Conservation (phyloP, 1,139 yeast genomes). For the Diutina neorugosa region DNA sequence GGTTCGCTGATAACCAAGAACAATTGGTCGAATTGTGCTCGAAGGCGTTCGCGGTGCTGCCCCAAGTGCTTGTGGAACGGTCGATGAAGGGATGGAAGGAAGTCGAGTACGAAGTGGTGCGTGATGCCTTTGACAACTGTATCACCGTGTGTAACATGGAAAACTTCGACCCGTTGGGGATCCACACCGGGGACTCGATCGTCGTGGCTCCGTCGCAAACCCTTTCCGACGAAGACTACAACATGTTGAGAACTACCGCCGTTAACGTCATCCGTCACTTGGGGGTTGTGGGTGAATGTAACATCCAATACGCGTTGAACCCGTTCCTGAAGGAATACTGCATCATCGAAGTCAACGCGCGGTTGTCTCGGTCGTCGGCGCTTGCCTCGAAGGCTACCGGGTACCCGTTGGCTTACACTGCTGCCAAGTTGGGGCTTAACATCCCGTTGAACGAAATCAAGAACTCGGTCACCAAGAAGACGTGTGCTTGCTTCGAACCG, state of each 20-base stretch:
- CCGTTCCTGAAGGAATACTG: constrained; percentile 93
- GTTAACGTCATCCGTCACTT: constrained; percentile 94
- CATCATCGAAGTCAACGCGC: constrained; percentile 95
- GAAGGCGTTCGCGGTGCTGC: constrained; percentile 90
- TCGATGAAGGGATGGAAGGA: constrained; percentile 99
- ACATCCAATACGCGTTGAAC: constrained; percentile 92
- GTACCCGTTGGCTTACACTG: constrained; percentile 95
- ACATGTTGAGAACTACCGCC: constrained; percentile 96
- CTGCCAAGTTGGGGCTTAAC: constrained; percentile 92
- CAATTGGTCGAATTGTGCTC: constrained; percentile 78
- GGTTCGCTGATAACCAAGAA: constrained; percentile 84
- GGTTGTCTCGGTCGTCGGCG: constrained; percentile 96
- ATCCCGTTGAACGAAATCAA: constrained; percentile 86
- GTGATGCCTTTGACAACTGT: constrained; percentile 96
- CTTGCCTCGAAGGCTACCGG: constrained; percentile 98
- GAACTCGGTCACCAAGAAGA: constrained; percentile 88
- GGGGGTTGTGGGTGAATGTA: constrained; percentile 99
- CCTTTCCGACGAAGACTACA: constrained; percentile 91
- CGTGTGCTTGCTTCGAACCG: constrained; percentile 97
- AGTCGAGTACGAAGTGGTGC: constrained; percentile 96
- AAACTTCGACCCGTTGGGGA: constrained; percentile 96
- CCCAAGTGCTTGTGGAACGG: constrained; percentile 90
- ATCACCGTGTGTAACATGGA: constrained; percentile 99
- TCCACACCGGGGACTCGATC: constrained; percentile 98
- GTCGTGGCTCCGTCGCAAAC: constrained; percentile 99